Evolutionary conservation across 345 rosid genomes (phyloP), one percentile per base, ranked within the genome.

Genomic region (Salix dunnii): DNA sequence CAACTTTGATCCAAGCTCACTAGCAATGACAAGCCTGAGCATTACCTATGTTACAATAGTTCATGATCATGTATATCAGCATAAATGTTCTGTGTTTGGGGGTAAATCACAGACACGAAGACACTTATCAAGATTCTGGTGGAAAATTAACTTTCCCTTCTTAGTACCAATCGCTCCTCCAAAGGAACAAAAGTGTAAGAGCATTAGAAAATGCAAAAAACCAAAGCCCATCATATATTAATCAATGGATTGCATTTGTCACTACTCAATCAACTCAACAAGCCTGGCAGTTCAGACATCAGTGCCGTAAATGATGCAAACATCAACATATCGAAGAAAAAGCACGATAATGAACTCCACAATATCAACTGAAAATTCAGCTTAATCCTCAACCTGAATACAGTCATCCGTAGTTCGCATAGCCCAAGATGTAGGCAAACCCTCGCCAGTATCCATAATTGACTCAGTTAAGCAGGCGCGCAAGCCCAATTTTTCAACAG

Each of bases 381-480:
- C 1, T n/a, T 58, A 9, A 75, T 66, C 73, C 35, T 33, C 67
- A 75, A 90, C 95, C 91, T 89, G 86, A 66, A 88, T 86, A 67
- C 91, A 91, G 42, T 84, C 89, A 71, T 87, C 84, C 0, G 92
- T 83, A 38, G 88, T 89, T 65, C 82, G 86, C 78, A 6, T 14
- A 9, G 89, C 92, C 95, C 95, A 91, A 77, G 87, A 78, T 4
- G 82, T 73, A 0, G 95, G 95, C 38, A 91, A 82, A 33, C 95
- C 95, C 28, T 83, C 89, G 28, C 92, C 92, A n/a, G 76, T 76
- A 74, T 91, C 95, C 92, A 89, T 87, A 35, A 67, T 81, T 8
- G 95, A 91, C 75, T 88, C 77, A 11, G 86, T 80, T 76, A 89
- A 86, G 61, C 96, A 91, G 1, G 96, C 96, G 17, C 93, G 87